Percentiles rank a stretch among this genome's conserved stretches.
Conservation (phyloP, 2,329 filamentous ascomycete genomes). For the Fusarium azukiicola region DNA sequence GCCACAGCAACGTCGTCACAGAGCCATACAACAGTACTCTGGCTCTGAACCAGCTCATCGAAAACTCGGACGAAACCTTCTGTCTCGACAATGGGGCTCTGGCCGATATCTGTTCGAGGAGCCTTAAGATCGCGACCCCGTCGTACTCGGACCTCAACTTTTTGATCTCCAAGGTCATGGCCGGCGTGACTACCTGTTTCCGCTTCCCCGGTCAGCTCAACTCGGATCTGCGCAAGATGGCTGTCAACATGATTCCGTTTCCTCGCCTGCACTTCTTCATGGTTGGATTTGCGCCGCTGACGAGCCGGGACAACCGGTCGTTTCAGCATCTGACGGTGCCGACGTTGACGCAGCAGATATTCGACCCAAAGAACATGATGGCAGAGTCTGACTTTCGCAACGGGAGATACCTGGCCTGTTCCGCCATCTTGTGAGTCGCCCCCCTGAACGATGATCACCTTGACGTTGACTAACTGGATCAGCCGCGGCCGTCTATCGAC, state of each 20-base stretch:
- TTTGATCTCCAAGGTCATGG: constrained; percentile 99
- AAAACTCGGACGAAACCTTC: constrained; percentile 99
- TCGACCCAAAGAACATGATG: constrained; percentile 99
- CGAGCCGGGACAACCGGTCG: constrained; percentile 89
- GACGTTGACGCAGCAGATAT: constrained; percentile 99
- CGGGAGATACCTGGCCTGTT: constrained; percentile 99
- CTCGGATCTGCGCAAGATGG: constrained; percentile 99
- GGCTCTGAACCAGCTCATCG: constrained; percentile 98
- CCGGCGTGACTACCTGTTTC: constrained; percentile 98
- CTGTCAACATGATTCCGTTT: constrained; percentile 99
- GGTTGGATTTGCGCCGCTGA: constrained; percentile 99
- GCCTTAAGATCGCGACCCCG: constrained; percentile 98
- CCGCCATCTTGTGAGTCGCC: constrained; percentile 93
- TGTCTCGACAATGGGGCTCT: constrained; percentile 99
- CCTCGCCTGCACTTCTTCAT: constrained; percentile 99
- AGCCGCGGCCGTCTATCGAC: constrained; percentile 99
- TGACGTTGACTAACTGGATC: constrained; percentile 32
- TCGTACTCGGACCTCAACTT: constrained; percentile 99
- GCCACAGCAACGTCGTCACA: constrained; percentile 99
- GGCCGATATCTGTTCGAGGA: constrained; percentile 99
- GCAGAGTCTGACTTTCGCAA: constrained; percentile 99
- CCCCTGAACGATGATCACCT: not conserved
- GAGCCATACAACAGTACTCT: constrained; percentile 99
- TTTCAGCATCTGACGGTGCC: constrained; percentile 99
- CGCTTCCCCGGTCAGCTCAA: constrained; percentile 99